Percentiles rank a stretch among this genome's conserved stretches.
phyloP scores from a whole-genome alignment of 2,329 filamentous ascomycete species.

The Cercospora berteroae region DNA sequence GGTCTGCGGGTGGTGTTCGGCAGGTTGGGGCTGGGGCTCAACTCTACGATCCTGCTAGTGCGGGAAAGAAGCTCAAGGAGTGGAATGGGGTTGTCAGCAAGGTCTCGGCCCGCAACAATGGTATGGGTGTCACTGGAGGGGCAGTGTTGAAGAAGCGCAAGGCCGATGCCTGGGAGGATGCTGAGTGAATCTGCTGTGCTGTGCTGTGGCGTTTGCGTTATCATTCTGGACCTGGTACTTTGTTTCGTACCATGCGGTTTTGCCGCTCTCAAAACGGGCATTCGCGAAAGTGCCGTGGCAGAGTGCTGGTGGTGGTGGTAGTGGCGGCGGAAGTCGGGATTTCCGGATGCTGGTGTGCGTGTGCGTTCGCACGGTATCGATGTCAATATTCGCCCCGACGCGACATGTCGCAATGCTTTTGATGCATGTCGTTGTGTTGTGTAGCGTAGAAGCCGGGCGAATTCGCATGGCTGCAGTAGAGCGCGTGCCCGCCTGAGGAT shows the following conservation, averaged over 20 bases:
- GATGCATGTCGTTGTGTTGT: no score
- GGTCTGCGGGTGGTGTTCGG: neutral
- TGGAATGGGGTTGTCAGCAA: constrained; percentile 2
- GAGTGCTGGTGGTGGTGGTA: neutral
- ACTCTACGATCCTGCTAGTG: constrained; percentile 3
- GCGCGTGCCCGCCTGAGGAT: neutral
- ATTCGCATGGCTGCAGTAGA: neutral
- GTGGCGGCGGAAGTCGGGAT: neutral
- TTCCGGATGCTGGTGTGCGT: no score
- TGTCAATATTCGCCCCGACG: no score
- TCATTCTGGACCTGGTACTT: neutral
- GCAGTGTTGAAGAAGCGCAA: constrained; percentile 28
- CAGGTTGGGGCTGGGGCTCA: constrained; percentile 21
- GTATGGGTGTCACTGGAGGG: constrained; percentile 2
- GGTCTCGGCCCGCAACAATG: constrained; percentile 4
- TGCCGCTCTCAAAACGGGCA: neutral
- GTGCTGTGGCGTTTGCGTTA: neutral
- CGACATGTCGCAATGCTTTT: no score
- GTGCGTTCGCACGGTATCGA: no score
- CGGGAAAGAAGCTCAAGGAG: constrained; percentile 12
- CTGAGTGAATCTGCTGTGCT: constrained; percentile 12
- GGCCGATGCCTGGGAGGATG: constrained; percentile 24
- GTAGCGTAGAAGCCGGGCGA: no score
- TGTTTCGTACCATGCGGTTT: neutral
- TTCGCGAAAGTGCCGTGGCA: neutral